Evolutionary conservation across 23 red algal species (phyloP).

Genomic region (Porphyridium purpureum): DNA sequence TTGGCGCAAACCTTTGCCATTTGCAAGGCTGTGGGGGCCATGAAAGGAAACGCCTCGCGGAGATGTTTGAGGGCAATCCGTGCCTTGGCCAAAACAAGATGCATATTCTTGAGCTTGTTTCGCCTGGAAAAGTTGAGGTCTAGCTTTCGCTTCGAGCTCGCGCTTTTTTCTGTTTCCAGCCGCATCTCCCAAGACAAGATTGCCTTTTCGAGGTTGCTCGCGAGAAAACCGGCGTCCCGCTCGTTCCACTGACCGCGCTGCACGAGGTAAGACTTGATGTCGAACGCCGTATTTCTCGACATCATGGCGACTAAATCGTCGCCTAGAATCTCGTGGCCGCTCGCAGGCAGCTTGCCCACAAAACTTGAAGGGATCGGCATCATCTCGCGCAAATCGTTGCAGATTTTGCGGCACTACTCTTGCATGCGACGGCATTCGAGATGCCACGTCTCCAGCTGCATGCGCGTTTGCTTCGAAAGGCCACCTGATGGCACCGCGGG

Average conservation of each 20-base stretch:
- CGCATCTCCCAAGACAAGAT: constrained; percentile 41
- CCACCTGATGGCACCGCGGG: constrained; percentile 47
- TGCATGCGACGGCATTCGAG: too few species aligned
- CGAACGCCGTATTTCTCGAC: constrained; percentile 52
- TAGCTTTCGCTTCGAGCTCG: constrained; percentile 29
- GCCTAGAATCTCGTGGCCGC: constrained; percentile 27
- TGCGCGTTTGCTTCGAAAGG: constrained; percentile 6
- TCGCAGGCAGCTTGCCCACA: constrained; percentile 34
- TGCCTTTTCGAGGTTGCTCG: constrained; percentile 55
- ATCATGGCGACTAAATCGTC: constrained; percentile 35
- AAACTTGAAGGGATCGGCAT: constrained; percentile 49
- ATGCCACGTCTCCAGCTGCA: constrained; percentile 16
- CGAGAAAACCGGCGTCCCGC: constrained; percentile 40
- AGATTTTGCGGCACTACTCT: constrained; percentile 29
- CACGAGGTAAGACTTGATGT: constrained; percentile 44
- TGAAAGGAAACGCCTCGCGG: constrained; percentile 22
- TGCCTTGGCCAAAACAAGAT: not conserved
- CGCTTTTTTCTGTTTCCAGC: constrained; percentile 41
- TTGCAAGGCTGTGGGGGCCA: constrained; percentile 75
- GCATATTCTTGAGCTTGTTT: not conserved
- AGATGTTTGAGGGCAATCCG: not conserved
- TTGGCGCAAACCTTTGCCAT: constrained; percentile 78
- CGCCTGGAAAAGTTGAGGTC: not conserved
- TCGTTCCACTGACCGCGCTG: constrained; percentile 49
- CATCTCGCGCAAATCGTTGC: constrained; percentile 37